Conservation (phyloP, 2,329 filamentous ascomycete species). For the Dendrostoma leiphaemia region DNA sequence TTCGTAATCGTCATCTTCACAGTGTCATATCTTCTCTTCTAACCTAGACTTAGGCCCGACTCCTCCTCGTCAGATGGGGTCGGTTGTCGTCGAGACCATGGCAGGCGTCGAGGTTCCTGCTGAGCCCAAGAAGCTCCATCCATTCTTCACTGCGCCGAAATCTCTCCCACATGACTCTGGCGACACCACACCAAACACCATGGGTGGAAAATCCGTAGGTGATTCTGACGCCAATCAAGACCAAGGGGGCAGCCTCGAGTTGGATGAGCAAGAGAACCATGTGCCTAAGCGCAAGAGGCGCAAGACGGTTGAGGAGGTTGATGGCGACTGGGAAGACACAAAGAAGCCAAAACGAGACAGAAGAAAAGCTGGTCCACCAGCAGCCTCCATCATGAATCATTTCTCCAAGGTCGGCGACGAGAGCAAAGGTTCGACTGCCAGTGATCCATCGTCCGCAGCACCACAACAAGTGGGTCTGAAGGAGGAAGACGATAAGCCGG, state of each 20-base stretch:
- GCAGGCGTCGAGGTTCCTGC: slow-evolving; percentile 36
- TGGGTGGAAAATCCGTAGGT: background rate
- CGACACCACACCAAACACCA: background rate
- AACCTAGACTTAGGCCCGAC: background rate
- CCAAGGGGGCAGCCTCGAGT: background rate
- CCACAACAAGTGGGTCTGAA: background rate
- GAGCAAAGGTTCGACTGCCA: background rate
- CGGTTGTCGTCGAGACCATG: slow-evolving; percentile 43
- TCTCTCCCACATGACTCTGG: slow-evolving; percentile 1
- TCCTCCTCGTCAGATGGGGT: slow-evolving; percentile 34
- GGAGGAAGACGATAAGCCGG: background rate
- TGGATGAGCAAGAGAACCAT: slow-evolving; percentile 12
- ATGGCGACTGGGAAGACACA: slow-evolving; percentile 18
- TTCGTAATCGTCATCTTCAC: background rate
- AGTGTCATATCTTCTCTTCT: background rate
- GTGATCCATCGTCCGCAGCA: slow-evolving; percentile 14
- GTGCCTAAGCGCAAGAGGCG: slow-evolving; percentile 23
- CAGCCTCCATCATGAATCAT: slow-evolving; percentile 24
- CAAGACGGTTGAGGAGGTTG: slow-evolving; percentile 22
- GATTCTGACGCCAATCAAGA: background rate
- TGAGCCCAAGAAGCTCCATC: slow-evolving; percentile 48
- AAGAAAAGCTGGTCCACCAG: slow-evolving; percentile 25
- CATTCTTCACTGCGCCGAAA: slow-evolving; percentile 46
- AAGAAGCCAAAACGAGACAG: slow-evolving; percentile 23
- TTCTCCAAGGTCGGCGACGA: slow-evolving; percentile 19